Percentiles rank a stretch among this genome's conserved stretches.
These are phyloP conservation scores for Takakia lepidozioides DNA, from an alignment of 225 moss, liverwort and hornwort species.

Conservation along the genomic window DNA sequence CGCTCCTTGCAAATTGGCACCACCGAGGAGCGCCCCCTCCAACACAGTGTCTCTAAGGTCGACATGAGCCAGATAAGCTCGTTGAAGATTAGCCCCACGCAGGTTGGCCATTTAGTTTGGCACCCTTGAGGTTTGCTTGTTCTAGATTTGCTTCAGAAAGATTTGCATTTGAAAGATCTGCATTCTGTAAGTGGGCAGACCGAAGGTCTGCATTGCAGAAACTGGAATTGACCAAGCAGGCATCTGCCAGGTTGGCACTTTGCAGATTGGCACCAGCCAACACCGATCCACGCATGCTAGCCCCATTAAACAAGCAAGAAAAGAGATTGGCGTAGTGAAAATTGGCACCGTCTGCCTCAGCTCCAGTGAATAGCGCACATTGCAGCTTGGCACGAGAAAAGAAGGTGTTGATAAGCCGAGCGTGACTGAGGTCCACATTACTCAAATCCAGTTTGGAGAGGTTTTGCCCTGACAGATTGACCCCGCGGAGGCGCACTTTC, in stretches of 20 bases:
- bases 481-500: slow-evolving; percentile 79
- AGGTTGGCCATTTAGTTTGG: slow-evolving; percentile 85
- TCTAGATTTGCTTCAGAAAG: slow-evolving; percentile 75
- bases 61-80: slow-evolving; percentile 78
- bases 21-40: slow-evolving; percentile 75
- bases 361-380: slow-evolving; percentile 54
- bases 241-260: slow-evolving; percentile 84
- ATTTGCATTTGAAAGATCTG: slow-evolving; percentile 83
- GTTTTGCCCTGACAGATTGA: slow-evolving; percentile 69
- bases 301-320: slow-evolving; percentile 49
- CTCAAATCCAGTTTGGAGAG: slow-evolving; percentile 88
- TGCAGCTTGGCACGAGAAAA: slow-evolving; percentile 70
- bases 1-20: slow-evolving; percentile 88
- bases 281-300: slow-evolving; percentile 74
- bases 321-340: slow-evolving; percentile 71
- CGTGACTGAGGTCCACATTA: slow-evolving; percentile 79
- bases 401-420: slow-evolving; percentile 66
- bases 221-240: slow-evolving; percentile 61
- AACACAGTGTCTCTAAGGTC: slow-evolving; percentile 75
- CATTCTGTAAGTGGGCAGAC: slow-evolving; percentile 86
- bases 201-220: slow-evolving; percentile 82
- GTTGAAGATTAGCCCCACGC: slow-evolving; percentile 79
- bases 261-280: slow-evolving; percentile 76
- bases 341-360: slow-evolving; percentile 84
- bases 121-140: slow-evolving; percentile 88